Conservation (phyloP, 257 asterid genomes). For the Plantago major region DNA sequence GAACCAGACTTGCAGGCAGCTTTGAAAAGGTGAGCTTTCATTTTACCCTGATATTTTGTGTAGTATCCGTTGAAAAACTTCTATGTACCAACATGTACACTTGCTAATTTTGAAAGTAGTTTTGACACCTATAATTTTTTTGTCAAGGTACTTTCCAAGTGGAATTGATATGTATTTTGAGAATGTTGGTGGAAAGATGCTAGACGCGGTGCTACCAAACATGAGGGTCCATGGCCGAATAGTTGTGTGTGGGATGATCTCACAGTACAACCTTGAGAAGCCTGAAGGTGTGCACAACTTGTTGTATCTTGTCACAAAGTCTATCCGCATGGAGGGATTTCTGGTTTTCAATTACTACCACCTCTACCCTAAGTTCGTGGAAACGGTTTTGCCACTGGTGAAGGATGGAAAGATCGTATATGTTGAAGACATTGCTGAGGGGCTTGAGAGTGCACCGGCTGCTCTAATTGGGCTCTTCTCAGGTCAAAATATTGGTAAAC, state of each 20-base stretch:
- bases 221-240: not conserved
- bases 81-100: too few relatives aligned
- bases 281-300: conserved; percentile 6
- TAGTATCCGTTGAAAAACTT: too few relatives aligned
- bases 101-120: not conserved
- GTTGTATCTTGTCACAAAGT: not conserved
- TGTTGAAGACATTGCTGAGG: not conserved
- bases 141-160: not conserved
- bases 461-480: conserved; percentile 3
- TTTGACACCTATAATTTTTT: not conserved
- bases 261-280: conserved; percentile 7
- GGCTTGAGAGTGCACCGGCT: conserved; percentile 1
- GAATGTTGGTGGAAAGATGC: conserved; percentile 5
- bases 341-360: conserved; percentile 1
- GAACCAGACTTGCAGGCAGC: not conserved
- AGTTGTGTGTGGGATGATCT: conserved; percentile 5
- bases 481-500: conserved; percentile 1
- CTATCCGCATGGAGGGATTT: conserved; percentile 3
- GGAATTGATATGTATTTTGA: conserved; percentile 1
- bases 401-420: not conserved
- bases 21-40: conserved; percentile 1
- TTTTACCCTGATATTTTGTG: too few relatives aligned
- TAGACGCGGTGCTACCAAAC: not conserved
- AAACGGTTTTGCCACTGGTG: not conserved
- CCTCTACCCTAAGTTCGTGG: conserved; percentile 4